A percentile compares a stretch with the other conserved stretches of the same genome.
phyloP scores from a whole-genome alignment of 495 filamentous ascomycete genomes.

The Pseudomonodictys pantanalensis region DNA sequence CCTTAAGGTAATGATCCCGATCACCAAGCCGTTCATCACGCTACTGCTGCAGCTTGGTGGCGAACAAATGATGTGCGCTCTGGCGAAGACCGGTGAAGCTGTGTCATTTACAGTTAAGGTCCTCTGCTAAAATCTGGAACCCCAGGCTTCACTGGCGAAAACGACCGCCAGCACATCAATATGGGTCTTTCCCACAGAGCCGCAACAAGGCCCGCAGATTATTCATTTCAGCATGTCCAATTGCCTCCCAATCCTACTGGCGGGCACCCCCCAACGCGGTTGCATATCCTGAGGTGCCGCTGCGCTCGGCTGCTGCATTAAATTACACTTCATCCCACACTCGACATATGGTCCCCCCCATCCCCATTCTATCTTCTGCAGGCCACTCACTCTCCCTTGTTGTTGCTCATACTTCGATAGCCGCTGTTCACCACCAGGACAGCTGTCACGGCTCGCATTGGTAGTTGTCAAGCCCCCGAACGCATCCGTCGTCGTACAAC shows the following conservation, averaged over 20 bases:
- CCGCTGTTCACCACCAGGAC: slow-evolving; percentile 22
- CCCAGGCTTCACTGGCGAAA: slow-evolving; percentile 59
- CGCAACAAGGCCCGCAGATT: slow-evolving; percentile 40
- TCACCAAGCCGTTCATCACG: slow-evolving; percentile 31
- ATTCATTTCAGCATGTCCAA: slow-evolving; percentile 35
- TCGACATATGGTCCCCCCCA: slow-evolving; percentile 30
- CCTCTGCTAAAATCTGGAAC: slow-evolving; percentile 35
- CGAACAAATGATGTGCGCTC: slow-evolving; percentile 31
- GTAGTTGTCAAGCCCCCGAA: slow-evolving; percentile 35
- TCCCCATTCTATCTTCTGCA: slow-evolving; percentile 33
- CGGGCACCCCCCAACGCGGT: slow-evolving; percentile 26
- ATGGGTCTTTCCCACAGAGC: slow-evolving; percentile 40
- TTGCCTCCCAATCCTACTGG: slow-evolving; percentile 25
- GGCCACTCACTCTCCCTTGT: slow-evolving; percentile 36
- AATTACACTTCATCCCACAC: slow-evolving; percentile 34
- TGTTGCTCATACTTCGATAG: slow-evolving; percentile 32
- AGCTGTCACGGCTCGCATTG: slow-evolving; percentile 35
- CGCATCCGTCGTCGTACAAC: slow-evolving; percentile 32
- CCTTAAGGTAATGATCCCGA: slow-evolving; percentile 30
- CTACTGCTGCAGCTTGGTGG: slow-evolving; percentile 31
- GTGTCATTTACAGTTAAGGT: slow-evolving; percentile 29
- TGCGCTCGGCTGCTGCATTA: slow-evolving; percentile 33
- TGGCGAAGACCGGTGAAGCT: slow-evolving; percentile 34
- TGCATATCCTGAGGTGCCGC: slow-evolving; percentile 36
- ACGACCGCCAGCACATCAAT: slow-evolving; percentile 91